A percentile compares a stretch with the other conserved stretches of the same genome.
Evolutionary conservation across 2,329 filamentous ascomycete genomes (phyloP).

Genomic region (Penicillium occitanis): DNA sequence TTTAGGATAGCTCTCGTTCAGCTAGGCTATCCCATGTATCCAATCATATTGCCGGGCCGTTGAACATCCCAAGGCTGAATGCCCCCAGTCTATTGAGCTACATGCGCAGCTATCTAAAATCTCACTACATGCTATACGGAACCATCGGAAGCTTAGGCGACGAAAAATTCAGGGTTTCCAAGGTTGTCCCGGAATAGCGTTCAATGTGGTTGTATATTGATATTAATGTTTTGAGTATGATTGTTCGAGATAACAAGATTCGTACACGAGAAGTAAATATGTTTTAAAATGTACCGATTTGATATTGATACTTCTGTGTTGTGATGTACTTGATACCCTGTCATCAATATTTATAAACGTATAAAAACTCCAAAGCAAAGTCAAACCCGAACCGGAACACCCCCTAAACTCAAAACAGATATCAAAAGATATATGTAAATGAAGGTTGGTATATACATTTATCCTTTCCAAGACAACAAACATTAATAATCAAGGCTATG

Average conservation of each 20-base stretch:
- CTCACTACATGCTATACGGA: background rate
- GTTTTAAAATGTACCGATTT: background rate
- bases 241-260: background rate
- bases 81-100: too few relatives aligned
- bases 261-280: background rate
- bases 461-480: background rate
- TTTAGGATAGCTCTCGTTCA: too few relatives aligned
- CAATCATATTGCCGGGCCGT: background rate
- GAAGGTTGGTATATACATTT: conserved; percentile 2
- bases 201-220: background rate
- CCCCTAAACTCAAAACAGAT: background rate
- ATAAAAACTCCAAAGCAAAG: background rate
- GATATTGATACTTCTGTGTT: conserved; percentile 3
- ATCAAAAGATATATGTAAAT: background rate
- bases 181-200: background rate
- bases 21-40: too few relatives aligned
- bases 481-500: background rate
- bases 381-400: background rate
- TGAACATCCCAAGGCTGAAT: background rate
- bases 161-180: background rate
- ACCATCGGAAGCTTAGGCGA: background rate
- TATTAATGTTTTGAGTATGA: background rate
- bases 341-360: background rate
- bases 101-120: too few relatives aligned
- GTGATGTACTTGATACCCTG: conserved; percentile 1